Percentiles rank a stretch among this genome's conserved stretches.
Evolutionary conservation across 768 basidiomycete species (phyloP).

Genomic region (Mycena latifolia): DNA sequence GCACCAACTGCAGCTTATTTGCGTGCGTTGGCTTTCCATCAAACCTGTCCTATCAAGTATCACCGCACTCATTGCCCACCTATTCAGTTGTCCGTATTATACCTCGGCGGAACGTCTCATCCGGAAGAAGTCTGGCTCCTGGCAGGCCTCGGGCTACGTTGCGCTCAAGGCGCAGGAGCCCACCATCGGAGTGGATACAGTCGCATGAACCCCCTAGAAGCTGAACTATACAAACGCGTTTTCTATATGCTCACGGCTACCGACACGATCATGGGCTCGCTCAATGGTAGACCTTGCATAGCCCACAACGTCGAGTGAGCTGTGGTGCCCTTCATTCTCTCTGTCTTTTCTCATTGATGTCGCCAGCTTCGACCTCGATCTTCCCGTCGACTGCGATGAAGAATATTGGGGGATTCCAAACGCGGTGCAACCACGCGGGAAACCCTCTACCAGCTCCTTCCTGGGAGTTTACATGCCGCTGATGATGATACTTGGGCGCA

Average conservation of each 20-base stretch:
- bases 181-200: conserved; percentile 59
- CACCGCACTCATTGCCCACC: background rate
- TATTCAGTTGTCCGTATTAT: conserved; percentile 43
- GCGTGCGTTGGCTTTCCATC: background rate
- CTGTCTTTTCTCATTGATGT: background rate
- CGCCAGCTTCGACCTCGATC: conserved; percentile 71
- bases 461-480: conserved; percentile 1
- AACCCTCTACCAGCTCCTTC: conserved; percentile 13
- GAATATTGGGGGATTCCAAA: conserved; percentile 19
- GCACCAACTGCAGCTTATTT: conserved; percentile 7
- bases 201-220: conserved; percentile 50
- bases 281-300: conserved; percentile 72
- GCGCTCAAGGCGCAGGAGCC: conserved; percentile 70
- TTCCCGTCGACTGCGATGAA: conserved; percentile 66
- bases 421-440: background rate
- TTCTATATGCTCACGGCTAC: conserved; percentile 58
- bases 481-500: conserved; percentile 18
- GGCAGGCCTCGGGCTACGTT: conserved; percentile 66
- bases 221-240: conserved; percentile 71
- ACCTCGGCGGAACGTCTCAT: conserved; percentile 47
- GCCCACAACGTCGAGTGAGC: conserved; percentile 78
- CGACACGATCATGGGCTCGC: conserved; percentile 53
- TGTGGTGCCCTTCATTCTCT: background rate
- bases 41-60: no score
- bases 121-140: conserved; percentile 68